These are phyloP conservation scores for Fomitopsis schrenkii DNA, from an alignment of 1,284 basidiomycete species.

Conservation along the genomic window DNA sequence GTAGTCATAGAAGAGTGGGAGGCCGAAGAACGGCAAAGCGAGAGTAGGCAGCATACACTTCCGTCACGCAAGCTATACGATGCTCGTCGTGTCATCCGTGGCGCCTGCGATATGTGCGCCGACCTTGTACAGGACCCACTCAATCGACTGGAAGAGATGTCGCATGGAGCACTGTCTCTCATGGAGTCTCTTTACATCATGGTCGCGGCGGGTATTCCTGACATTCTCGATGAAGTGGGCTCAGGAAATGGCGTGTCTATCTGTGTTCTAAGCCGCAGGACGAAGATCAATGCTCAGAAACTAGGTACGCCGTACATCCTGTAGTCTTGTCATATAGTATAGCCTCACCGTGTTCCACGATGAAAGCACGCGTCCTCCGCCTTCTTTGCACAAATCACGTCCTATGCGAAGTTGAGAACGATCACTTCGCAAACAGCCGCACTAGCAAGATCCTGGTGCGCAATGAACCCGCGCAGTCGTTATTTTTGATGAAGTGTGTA, in stretches of 20 bases:
- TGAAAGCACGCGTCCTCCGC: conserved; percentile 10
- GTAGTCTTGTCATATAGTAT: background rate
- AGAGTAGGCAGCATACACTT: background rate
- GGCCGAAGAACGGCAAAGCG: background rate
- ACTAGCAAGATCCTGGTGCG: conserved; percentile 5
- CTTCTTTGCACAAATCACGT: conserved; percentile 9
- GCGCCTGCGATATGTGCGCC: conserved; percentile 7
- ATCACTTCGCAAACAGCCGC: conserved; percentile 10
- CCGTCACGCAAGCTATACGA: conserved; percentile 9
- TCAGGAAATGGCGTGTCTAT: conserved; percentile 6
- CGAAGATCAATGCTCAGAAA: conserved; percentile 6
- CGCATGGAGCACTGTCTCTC: conserved; percentile 5
- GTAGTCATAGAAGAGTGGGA: conserved; percentile 9
- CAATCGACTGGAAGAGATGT: conserved; percentile 11
- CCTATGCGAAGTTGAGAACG: conserved; percentile 5
- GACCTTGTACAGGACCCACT: conserved; percentile 13
- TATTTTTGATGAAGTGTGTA: conserved; percentile 6
- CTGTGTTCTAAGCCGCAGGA: background rate
- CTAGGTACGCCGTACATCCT: conserved; percentile 1
- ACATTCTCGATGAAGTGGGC: conserved; percentile 11
- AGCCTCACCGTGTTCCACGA: background rate
- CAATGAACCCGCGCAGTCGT: conserved; percentile 5
- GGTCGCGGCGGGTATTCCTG: conserved; percentile 10
- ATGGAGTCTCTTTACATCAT: conserved; percentile 13
- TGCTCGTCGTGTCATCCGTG: conserved; percentile 8